Evolutionary conservation across 2,329 filamentous ascomycete genomes (phyloP).

Genomic region (Pyrenophora teres): DNA sequence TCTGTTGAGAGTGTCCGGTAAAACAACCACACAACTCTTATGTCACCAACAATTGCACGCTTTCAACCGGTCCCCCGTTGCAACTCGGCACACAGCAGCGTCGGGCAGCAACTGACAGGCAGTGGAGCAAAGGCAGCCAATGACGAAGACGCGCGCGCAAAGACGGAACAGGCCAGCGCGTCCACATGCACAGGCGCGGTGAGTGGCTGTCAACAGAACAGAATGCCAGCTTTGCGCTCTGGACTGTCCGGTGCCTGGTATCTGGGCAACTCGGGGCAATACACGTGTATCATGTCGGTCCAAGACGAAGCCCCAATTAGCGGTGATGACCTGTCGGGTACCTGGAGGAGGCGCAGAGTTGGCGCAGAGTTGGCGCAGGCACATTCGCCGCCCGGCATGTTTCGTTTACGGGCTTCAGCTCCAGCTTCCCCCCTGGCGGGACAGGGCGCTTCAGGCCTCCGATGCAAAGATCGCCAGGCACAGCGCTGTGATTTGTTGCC

Average conservation of each 20-base stretch:
- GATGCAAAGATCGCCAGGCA: slow-evolving; percentile 38
- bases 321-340: slow-evolving; percentile 9
- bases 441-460: slow-evolving; percentile 21
- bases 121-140: slow-evolving; percentile 26
- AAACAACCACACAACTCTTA: slow-evolving; percentile 5
- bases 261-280: slow-evolving; percentile 12
- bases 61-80: slow-evolving; percentile 22
- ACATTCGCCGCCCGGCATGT: slow-evolving; percentile 16
- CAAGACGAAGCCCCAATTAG: slow-evolving; percentile 7
- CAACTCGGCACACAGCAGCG: slow-evolving; percentile 27
- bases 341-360: slow-evolving; percentile 19
- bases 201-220: slow-evolving; percentile 4
- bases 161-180: slow-evolving; percentile 19
- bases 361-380: no score
- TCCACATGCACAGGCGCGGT: slow-evolving; percentile 9
- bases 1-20: slow-evolving; percentile 19
- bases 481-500: slow-evolving; percentile 28
- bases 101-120: slow-evolving; percentile 24
- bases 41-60: slow-evolving; percentile 28
- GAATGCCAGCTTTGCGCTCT: neutral
- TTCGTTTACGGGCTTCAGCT: slow-evolving; percentile 28
- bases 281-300: slow-evolving; percentile 20
- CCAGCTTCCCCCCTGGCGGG: slow-evolving; percentile 24
- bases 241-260: neutral
- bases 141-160: slow-evolving; percentile 18